phyloP scores from a whole-genome alignment of 768 basidiomycete genomes.

The Pisolithus marmoratus region DNA sequence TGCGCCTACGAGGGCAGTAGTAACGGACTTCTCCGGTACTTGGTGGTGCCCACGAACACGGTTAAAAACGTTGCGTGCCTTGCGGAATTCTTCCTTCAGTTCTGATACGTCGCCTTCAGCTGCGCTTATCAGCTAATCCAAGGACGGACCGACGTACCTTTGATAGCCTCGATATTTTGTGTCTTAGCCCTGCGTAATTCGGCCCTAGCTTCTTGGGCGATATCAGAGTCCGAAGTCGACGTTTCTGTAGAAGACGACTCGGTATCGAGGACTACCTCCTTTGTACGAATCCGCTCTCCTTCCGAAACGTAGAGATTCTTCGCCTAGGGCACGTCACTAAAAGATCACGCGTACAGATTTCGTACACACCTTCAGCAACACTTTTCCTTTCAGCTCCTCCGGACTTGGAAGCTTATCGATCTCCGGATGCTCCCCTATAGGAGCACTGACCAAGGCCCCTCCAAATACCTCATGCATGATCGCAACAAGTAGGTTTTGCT shows the following conservation, averaged over 20 bases:
- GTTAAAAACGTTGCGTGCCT: conserved; percentile 36
- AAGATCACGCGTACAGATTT: background rate
- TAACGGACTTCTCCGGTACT: conserved; percentile 13
- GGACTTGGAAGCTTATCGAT: conserved; percentile 75
- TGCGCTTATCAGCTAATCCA: background rate
- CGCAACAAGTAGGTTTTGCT: conserved; percentile 73
- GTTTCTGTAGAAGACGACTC: conserved; percentile 41
- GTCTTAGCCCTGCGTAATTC: conserved; percentile 21
- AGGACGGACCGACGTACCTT: conserved; percentile 19
- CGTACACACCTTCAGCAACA: conserved; percentile 72
- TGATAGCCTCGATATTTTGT: conserved; percentile 31
- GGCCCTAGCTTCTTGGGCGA: conserved; percentile 18
- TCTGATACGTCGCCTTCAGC: conserved; percentile 19
- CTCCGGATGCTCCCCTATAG: conserved; percentile 41
- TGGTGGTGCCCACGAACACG: conserved; percentile 33
- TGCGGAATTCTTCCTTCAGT: conserved; percentile 34
- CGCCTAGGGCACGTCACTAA: conserved; percentile 36
- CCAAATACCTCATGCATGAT: conserved; percentile 72
- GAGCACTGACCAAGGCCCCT: conserved; percentile 42
- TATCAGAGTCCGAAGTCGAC: conserved; percentile 30
- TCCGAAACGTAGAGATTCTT: conserved; percentile 67
- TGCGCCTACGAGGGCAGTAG: conserved; percentile 9
- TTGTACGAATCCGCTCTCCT: conserved; percentile 28
- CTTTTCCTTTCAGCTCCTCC: conserved; percentile 66
- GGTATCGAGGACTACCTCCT: conserved; percentile 29